Evolutionary conservation across 2,329 filamentous ascomycete genomes (phyloP), one percentile per base, ranked within the genome.

Genomic region (Sporothrix inflata): DNA sequence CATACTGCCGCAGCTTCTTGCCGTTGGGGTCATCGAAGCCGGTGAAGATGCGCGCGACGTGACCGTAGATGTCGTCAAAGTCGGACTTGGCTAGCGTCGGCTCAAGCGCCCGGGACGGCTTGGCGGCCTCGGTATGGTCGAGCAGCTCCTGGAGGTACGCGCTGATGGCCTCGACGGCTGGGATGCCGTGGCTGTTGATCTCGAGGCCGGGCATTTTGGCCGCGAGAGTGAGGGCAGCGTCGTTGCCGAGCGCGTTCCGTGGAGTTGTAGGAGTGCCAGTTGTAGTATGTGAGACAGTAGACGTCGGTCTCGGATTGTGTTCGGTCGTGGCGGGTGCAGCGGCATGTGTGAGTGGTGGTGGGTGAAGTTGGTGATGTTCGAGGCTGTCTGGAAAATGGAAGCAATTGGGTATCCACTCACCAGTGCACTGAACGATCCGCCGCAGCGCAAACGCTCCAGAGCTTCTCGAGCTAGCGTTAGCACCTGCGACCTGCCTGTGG

Each of bases 41-140:
- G 27, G 74, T 75, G n/a, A 86, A 83, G 16, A 84, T 79, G 38
- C 78, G 77, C 27, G 81, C 79, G 11, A 90, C 79, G 74, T 82
- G 83, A 38, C 78, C 79, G 49, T 84, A 80, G 21, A 89, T 79
- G 72, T 86, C 80, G 38, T 84, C 82, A 73, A 91, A 86, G 78
- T 94, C 89, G 69, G 88, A 84, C 79, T 94, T 92, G 38, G 88
- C 89, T 74, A 98, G 85, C 3, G 91, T 89, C 14, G 92, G 92
- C 76, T 97, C 94, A 75, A 94, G 88, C 24, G 86, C 84, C 24
- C 85, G 80, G 47, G 85, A 84, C 42, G 85, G 83, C 79, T 93
- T 94, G 74, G 86, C 80, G 51, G 83, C 78, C 69, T 85, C 85
- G 72, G 91, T 91, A 78, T 86, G 87, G 49, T 82, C 79, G 53